Base-by-base conservation (phyloP, 1,139 yeast genomes). In the Geotrichum citri-aurantii region DNA sequence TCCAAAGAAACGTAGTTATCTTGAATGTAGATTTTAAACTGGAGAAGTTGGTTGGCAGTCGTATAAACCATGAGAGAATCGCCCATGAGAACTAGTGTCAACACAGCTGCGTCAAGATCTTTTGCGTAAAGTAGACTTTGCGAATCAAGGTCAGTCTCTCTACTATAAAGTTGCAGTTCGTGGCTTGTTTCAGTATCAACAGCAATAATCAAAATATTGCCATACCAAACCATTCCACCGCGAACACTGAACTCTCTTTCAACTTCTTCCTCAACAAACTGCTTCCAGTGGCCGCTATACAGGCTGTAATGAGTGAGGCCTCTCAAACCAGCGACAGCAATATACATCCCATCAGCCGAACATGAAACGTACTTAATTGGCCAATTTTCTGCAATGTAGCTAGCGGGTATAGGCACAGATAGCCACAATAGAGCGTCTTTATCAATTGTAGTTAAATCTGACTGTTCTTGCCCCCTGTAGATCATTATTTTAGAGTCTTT, bases 181-280 rank as follows among this genome's bases (percentile, higher is more conserved):
- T 70, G 68, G 5, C 63, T 59, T 37, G 63, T 61, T 21, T 68
- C 73, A 1, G 73, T 67, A 42, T 71, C 70, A 1, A 72, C 72
- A 0, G 77, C 75, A 4, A 71, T 71, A 21, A 77, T 66, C 31
- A 77, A 63, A 48, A 68, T 64, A 51, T 73, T 69, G n/a, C 74
- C 73, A 61, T 70, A 74, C 80, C 80, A 77, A 10, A 71, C 65
- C 65, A 77, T 69, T 1, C 79, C 78, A 11, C 77, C 78, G n/a
- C 74, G 69, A 8, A 77, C 77, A 17, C 74, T 64, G 54, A 74
- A 71, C 52, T 75, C 77, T 21, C 64, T 63, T 54, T 75, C 77
- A 66, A 70, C 68, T 33, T 69, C 65, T 55, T 73, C 76, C 42
- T 68, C 72, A 11, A 63, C 66, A 62, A 73, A 73, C 61, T 74